Evolutionary conservation across 352 stramenopile genomes (phyloP).

Genomic region (Phytophthora chlamydospora): DNA sequence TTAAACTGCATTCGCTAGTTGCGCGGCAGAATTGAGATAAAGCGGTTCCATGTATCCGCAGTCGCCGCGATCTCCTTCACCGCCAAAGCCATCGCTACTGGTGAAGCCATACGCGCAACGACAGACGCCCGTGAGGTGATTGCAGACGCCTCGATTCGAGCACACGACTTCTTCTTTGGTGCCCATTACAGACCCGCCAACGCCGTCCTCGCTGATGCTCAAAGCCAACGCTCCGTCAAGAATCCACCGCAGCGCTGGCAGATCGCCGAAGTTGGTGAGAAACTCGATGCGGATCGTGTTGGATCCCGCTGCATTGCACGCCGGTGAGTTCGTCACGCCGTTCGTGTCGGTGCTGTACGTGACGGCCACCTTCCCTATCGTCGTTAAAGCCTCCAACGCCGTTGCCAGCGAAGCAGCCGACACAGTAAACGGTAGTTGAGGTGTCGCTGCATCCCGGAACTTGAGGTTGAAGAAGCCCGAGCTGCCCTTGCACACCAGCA

Average conservation of each 20-base stretch:
- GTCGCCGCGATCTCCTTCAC: constrained; percentile 87
- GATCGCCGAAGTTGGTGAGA: constrained; percentile 65
- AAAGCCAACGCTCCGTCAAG: constrained; percentile 66
- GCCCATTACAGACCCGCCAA: constrained; percentile 46
- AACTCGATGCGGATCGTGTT: constrained; percentile 75
- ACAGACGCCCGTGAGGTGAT: constrained; percentile 57
- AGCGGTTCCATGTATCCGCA: constrained; percentile 88
- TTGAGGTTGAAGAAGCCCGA: constrained; percentile 72
- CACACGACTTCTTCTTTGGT: constrained; percentile 76
- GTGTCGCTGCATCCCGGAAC: constrained; percentile 72
- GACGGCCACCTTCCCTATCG: constrained; percentile 56
- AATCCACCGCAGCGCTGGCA: constrained; percentile 68
- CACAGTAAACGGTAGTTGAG: constrained; percentile 57
- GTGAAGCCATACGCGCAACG: constrained; percentile 77
- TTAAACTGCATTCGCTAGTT: constrained; percentile 62
- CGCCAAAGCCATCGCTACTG: constrained; percentile 80
- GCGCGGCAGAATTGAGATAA: constrained; percentile 73
- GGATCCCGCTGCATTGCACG: constrained; percentile 51
- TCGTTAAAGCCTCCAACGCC: constrained; percentile 49
- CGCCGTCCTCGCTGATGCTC: constrained; percentile 53
- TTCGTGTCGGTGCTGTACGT: constrained; percentile 44
- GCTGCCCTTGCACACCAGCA: constrained; percentile 65
- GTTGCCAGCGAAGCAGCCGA: constrained; percentile 30
- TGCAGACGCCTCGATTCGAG: constrained; percentile 64
- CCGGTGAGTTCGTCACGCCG: constrained; percentile 21